Evolutionary conservation across 2,329 filamentous ascomycete genomes (phyloP).

Genomic region (Dendryphion nanum): DNA sequence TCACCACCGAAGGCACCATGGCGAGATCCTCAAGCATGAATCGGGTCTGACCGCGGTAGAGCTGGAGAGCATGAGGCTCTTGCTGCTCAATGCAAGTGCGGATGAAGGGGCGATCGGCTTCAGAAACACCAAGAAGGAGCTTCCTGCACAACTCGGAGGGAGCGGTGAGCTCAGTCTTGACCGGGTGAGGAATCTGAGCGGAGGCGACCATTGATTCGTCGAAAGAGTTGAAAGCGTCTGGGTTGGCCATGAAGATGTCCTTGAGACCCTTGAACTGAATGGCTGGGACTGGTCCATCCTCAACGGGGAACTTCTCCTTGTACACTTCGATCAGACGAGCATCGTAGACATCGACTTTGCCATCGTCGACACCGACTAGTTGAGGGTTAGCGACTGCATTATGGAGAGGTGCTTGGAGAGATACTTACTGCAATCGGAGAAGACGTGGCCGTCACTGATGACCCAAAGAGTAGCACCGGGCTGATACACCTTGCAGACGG

Average conservation of each 20-base stretch:
- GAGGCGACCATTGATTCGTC: constrained; percentile 18
- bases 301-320: constrained; percentile 19
- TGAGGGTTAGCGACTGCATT: not conserved
- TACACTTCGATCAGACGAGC: constrained; percentile 41
- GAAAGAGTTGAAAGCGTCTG: constrained; percentile 20
- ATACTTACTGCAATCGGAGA: constrained; percentile 42
- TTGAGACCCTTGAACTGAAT: constrained; percentile 29
- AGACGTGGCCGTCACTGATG: constrained; percentile 45
- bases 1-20: constrained; percentile 20
- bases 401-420: constrained; percentile 6
- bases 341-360: constrained; percentile 42
- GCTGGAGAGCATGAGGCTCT: constrained; percentile 25
- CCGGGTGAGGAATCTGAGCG: constrained; percentile 25
- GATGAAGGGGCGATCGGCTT: constrained; percentile 23
- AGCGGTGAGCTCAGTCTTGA: constrained; percentile 27
- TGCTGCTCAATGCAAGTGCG: constrained; percentile 26
- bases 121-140: constrained; percentile 26
- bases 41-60: constrained; percentile 38
- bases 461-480: constrained; percentile 45
- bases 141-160: constrained; percentile 30
- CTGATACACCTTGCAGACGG: constrained; percentile 40
- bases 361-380: constrained; percentile 46
- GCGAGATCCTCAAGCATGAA: constrained; percentile 41
- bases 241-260: constrained; percentile 27
- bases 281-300: constrained; percentile 17